These are phyloP conservation scores for Pilobolus umbonatus DNA, from an alignment of 192 early-diverging fungal species.

Conservation along the genomic window DNA sequence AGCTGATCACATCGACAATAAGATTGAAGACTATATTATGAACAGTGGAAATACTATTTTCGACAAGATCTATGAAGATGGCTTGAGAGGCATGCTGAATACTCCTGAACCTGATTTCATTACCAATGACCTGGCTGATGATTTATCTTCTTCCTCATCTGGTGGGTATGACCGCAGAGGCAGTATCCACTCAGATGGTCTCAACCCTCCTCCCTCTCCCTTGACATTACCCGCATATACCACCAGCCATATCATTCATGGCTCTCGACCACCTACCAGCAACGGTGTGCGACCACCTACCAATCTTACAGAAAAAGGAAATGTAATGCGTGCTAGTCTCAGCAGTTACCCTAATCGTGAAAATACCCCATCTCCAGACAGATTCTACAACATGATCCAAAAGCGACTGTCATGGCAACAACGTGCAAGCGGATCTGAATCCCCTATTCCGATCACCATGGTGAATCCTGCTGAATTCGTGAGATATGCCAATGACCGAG, in stretches of 20 bases:
- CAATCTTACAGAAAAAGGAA: constrained; percentile 12
- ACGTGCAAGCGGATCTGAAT: constrained; percentile 12
- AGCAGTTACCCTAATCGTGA: constrained; percentile 11
- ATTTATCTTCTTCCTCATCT: constrained; percentile 7
- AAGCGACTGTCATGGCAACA: constrained; percentile 31
- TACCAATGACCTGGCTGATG: constrained; percentile 6
- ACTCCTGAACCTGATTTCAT: constrained; percentile 23
- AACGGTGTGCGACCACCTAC: constrained; percentile 12
- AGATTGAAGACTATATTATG: constrained; percentile 33
- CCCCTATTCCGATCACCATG: constrained; percentile 25
- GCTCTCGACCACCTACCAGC: constrained; percentile 7
- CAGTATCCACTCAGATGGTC: neutral
- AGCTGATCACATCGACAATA: constrained; percentile 14
- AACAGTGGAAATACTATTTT: constrained; percentile 37
- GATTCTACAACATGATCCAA: constrained; percentile 33
- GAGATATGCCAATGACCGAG: constrained; percentile 26
- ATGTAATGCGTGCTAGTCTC: neutral
- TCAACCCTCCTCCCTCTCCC: constrained; percentile 12
- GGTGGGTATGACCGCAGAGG: constrained; percentile 1
- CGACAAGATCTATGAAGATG: constrained; percentile 41
- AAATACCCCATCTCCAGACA: constrained; percentile 30
- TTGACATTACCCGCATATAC: constrained; percentile 1
- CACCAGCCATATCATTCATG: neutral
- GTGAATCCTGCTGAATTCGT: constrained; percentile 26
- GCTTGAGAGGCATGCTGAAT: constrained; percentile 29